Evolutionary conservation across 73 alveolate genomes (phyloP), one percentile per base, ranked within the genome.

Genomic region (Durusdinium trenchii): DNA sequence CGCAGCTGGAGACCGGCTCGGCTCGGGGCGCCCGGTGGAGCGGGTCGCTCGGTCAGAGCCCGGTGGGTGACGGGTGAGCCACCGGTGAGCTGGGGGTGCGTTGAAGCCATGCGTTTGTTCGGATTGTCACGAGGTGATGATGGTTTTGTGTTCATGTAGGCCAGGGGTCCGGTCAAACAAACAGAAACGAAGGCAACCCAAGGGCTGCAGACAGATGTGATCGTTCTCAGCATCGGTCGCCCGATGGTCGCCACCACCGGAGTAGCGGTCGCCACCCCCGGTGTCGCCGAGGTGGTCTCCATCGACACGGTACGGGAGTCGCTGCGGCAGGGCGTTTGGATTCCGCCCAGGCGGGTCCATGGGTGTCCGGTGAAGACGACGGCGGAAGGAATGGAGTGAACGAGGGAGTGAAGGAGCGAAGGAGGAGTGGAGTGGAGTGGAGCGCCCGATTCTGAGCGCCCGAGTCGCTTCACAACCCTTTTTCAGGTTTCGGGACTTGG

Each of bases 1-100:
- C 98, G 42, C 98, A 91, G 76, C 60, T 91, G 75, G 98, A 91
- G 61, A 91, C 98, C 35, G 98, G 98, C 76, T 91, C 98, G 45
- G 87, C 61, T 28, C 2, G 16, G 81, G 20, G 20, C 16, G 42
- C 14, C 23, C n/a, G 50, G 23, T 69, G 1, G 42, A 20, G 84
- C 7, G 47, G 30, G 84, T 26, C 16, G 46, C 26, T 40, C 14
- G 50, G 84, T 71, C 50, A 20, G 7, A 6, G 9, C 43, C 78
- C 78, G 30, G 78, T 5, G 10, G 43, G 35, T 30, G 14, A 40
- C 35, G 16, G 14, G 40, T 20, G 6, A 10, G 40, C 5, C 36
- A 12, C 78, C 78, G 9, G 9, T 64, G 78, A 64, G 28, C 9
- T 54, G 64, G 20, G 20, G 9, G 9, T 20, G 28, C 9, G 64